Conservation (phyloP, 106 monocot genomes). For the Apostasia ramifera region DNA sequence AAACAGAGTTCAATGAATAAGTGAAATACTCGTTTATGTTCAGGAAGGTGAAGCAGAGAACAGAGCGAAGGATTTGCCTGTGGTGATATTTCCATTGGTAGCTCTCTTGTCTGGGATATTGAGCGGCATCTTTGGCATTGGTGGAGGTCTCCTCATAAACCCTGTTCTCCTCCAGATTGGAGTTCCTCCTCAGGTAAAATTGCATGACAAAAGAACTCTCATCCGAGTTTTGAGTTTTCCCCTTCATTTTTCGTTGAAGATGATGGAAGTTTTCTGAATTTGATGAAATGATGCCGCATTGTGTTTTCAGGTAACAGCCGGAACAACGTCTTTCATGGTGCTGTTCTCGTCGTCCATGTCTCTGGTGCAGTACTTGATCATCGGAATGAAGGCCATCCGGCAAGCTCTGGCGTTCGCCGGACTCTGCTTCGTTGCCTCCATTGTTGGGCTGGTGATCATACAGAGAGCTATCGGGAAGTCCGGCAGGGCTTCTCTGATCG, state of each 20-base stretch:
- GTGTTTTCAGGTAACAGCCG: constrained; percentile 49
- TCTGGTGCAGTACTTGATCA: constrained; percentile 59
- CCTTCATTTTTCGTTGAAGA: too few species aligned
- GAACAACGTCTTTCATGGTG: constrained; percentile 70
- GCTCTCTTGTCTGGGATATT: constrained; percentile 58
- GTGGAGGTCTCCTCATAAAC: constrained; percentile 69
- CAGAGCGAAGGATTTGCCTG: constrained; percentile 22
- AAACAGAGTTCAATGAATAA: background rate
- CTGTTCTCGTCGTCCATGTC: constrained; percentile 84
- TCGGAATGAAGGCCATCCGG: constrained; percentile 32
- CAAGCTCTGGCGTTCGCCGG: constrained; percentile 32
- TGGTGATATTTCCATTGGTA: constrained; percentile 44
- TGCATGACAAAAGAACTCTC: background rate
- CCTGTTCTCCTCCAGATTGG: constrained; percentile 80
- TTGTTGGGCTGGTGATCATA: constrained; percentile 39
- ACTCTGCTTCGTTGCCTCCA: constrained; percentile 51
- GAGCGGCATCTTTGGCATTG: constrained; percentile 74
- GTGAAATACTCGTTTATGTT: background rate
- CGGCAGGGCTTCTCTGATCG: constrained; percentile 65
- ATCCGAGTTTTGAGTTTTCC: too few species aligned
- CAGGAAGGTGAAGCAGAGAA: constrained; percentile 12
- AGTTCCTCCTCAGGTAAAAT: constrained; percentile 58
- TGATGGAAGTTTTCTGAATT: background rate
- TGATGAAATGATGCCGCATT: background rate
- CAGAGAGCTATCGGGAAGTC: constrained; percentile 35